Evolutionary conservation across 2,329 filamentous ascomycete species (phyloP).

Genomic region (Paecilomyces variotii): DNA sequence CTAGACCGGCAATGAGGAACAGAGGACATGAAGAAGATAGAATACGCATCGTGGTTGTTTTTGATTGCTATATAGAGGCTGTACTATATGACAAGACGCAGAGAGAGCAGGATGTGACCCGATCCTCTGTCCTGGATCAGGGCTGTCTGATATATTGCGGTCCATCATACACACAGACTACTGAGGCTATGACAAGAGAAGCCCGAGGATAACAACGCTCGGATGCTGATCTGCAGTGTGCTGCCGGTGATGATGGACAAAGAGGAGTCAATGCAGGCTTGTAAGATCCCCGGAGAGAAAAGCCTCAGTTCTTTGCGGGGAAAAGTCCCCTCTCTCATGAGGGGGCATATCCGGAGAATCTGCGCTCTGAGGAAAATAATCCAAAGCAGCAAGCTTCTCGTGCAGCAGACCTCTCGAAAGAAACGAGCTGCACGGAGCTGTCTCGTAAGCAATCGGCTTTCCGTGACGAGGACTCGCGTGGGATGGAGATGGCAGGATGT

Average conservation of each 20-base stretch:
- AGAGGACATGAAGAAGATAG: not conserved
- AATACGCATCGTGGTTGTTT: slow-evolving; percentile 1
- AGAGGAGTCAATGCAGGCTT: not conserved
- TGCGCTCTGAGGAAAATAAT: not conserved
- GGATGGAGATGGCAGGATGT: not conserved
- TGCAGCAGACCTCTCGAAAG: not conserved
- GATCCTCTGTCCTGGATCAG: not conserved
- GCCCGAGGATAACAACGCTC: not conserved
- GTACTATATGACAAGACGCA: not conserved
- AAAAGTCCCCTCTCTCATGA: not conserved
- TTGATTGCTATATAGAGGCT: not conserved
- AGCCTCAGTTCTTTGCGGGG: not conserved
- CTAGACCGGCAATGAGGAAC: slow-evolving; percentile 6
- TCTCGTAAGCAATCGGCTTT: not conserved
- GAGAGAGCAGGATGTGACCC: not conserved
- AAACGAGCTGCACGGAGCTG: not conserved
- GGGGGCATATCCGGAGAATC: not conserved
- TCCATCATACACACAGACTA: not conserved
- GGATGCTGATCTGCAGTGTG: not conserved
- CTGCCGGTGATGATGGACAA: not conserved
- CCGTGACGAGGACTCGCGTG: not conserved
- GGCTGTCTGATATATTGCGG: not conserved
- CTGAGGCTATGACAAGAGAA: not conserved
- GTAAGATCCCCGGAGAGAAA: not conserved
- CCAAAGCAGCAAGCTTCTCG: not conserved